These are phyloP conservation scores for Ophiobolus disseminans DNA, from an alignment of 2,329 filamentous ascomycete genomes.

Conservation along the genomic window DNA sequence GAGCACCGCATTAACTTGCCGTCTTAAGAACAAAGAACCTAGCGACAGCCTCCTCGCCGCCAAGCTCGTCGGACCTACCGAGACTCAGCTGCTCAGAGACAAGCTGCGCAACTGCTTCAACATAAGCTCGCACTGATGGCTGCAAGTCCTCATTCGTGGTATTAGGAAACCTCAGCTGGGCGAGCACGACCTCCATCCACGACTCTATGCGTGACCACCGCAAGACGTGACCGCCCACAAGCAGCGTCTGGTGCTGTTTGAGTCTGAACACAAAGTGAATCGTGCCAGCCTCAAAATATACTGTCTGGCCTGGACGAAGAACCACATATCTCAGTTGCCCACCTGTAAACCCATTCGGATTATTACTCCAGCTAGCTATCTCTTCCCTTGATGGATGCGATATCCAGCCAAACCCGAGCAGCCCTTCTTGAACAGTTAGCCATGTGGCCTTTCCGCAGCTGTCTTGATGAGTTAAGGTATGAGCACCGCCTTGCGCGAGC, in stretches of 20 bases:
- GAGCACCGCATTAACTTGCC: slow-evolving; percentile 10
- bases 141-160: slow-evolving; percentile 17
- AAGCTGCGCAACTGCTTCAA: slow-evolving; percentile 16
- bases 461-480: slow-evolving; percentile 19
- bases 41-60: slow-evolving; percentile 12
- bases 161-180: slow-evolving; percentile 17
- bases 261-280: slow-evolving; percentile 22
- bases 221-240: slow-evolving; percentile 20
- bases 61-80: slow-evolving; percentile 11
- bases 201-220: slow-evolving; percentile 18
- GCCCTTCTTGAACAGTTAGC: slow-evolving; percentile 18
- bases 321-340: slow-evolving; percentile 17
- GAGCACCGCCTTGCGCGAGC: slow-evolving; percentile 20
- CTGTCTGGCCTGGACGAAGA: slow-evolving; percentile 16
- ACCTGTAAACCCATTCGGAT: slow-evolving; percentile 11
- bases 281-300: slow-evolving; percentile 21
- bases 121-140: slow-evolving; percentile 12
- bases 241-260: slow-evolving; percentile 12
- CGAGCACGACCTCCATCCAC: slow-evolving; percentile 17
- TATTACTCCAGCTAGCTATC: slow-evolving; percentile 10
- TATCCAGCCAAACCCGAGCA: slow-evolving; percentile 19
- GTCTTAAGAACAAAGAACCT: slow-evolving; percentile 18
- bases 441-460: slow-evolving; percentile 20
- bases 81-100: slow-evolving; percentile 9
- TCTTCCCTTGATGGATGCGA: slow-evolving; percentile 13